These are phyloP conservation scores for Cochlearia excelsa DNA, from an alignment of 345 rosid species.

Conservation along the genomic window DNA sequence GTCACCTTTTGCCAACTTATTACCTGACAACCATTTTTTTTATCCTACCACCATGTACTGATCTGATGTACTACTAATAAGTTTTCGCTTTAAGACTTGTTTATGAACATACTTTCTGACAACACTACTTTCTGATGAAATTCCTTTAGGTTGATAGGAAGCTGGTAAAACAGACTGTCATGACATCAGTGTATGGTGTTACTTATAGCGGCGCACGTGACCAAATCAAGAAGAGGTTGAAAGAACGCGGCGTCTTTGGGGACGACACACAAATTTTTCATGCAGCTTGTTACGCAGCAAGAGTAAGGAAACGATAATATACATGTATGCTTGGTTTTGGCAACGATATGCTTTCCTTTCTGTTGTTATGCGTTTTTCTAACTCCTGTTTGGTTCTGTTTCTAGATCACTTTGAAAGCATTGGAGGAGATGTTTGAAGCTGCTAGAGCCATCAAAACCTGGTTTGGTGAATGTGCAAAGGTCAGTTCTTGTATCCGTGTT, in stretches of 20 bases:
- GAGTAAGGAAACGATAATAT: constrained; percentile 47
- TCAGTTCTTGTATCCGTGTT: constrained; percentile 28
- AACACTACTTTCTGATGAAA: constrained; percentile 20
- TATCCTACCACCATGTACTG: no score
- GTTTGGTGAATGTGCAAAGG: constrained; percentile 99
- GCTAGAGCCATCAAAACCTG: constrained; percentile 91
- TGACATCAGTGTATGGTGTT: constrained; percentile 99
- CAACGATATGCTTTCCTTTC: constrained; percentile 1
- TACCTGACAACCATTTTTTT: no score
- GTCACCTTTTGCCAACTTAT: no score
- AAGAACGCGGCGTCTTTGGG: constrained; percentile 62
- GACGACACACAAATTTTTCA: constrained; percentile 56
- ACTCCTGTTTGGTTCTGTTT: no score
- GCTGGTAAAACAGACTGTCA: constrained; percentile 97
- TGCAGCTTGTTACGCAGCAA: constrained; percentile 89
- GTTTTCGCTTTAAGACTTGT: constrained; percentile 8
- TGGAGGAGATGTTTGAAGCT: constrained; percentile 98
- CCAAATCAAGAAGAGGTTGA: constrained; percentile 85
- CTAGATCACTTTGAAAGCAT: constrained; percentile 53
- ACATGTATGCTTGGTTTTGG: constrained; percentile 17
- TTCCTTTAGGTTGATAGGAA: constrained; percentile 80
- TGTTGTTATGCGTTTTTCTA: no score
- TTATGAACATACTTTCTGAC: background rate
- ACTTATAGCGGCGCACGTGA: constrained; percentile 95
- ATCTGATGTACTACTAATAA: background rate